Base-by-base conservation (phyloP, 2,329 filamentous ascomycete species). In the Penicillium sp. region DNA sequence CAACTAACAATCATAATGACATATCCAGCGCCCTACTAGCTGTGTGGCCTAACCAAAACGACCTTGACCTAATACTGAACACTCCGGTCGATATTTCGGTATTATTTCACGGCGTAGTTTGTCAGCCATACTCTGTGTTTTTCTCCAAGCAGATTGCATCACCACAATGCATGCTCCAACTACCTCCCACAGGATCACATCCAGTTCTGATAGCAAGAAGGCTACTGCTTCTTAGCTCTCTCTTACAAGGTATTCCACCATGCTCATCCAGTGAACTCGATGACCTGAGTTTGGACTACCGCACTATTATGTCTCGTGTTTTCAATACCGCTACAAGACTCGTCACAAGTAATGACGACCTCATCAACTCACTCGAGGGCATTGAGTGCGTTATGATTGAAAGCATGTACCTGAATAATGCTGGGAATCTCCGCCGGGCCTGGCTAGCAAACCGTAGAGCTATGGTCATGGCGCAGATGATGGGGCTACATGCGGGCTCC, bases 151-250 rank as follows among this genome's bases (percentile, higher is more conserved):
- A 21, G 11, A 23, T 46, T 30, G n/a, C 24, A 35, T 23, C 50
- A 21, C 50, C 26, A 4, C 40, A 18, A 21, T n/a, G 33, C 20
- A 20, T 52, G 6, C 20, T 52, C 5, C 50, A 46, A 18, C 21
- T 52, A 23, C 50, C 50, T n/a, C 20, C 18, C n/a, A 5, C 3
- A 18, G 14, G 5, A 0, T 72, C 72, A 21, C 81, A 83, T 61
- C 81, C 81, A 0, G 70, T 77, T 2, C 59, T 81, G 7, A 66
- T 83, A 1, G 79, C 79, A 2, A 76, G 74, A 55, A 72, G 74
- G 7, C 71, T 83, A 23, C 68, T 83, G 9, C 74, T 79, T 24
- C 61, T 82, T 4, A 71, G 71, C 2, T 69, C 76, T 11, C 77
- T 74, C 56, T 68, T 81, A 12, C 80, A 83, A 64, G 50, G 50